These are phyloP conservation scores for Colletotrichum magnum DNA, from an alignment of 2,329 filamentous ascomycete genomes.

Conservation along the genomic window DNA sequence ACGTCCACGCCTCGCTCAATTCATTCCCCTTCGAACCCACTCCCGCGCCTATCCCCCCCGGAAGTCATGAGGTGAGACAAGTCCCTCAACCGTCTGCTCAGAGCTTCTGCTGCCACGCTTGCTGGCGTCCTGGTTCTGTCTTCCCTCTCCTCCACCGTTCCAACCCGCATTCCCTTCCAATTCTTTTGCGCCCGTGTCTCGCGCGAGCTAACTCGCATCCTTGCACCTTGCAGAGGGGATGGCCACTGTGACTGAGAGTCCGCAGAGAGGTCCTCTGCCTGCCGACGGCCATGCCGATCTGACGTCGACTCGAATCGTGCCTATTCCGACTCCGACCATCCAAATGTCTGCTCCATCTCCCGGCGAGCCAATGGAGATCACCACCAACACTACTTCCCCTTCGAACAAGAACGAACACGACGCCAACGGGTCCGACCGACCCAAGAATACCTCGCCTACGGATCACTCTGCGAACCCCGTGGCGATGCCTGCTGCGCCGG, in stretches of 20 bases:
- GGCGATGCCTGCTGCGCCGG: slow-evolving; percentile 65
- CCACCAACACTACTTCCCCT: slow-evolving; percentile 55
- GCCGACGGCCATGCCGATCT: slow-evolving; percentile 59
- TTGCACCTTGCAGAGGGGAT: slow-evolving; percentile 59
- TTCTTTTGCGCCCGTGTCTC: slow-evolving; percentile 35
- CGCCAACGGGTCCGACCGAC: slow-evolving; percentile 49
- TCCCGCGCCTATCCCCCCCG: slow-evolving; percentile 18
- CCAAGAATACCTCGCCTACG: slow-evolving; percentile 54
- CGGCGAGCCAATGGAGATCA: slow-evolving; percentile 74
- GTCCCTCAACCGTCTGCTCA: slow-evolving; percentile 21
- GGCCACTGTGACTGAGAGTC: slow-evolving; percentile 67
- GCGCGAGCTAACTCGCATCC: slow-evolving; percentile 41
- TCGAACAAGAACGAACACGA: slow-evolving; percentile 42
- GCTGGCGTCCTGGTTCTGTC: slow-evolving; percentile 40
- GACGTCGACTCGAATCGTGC: slow-evolving; percentile 67
- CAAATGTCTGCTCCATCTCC: slow-evolving; percentile 72
- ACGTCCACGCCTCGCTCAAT: not conserved
- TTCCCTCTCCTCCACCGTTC: slow-evolving; percentile 9
- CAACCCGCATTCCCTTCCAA: slow-evolving; percentile 32
- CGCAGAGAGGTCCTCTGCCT: slow-evolving; percentile 58
- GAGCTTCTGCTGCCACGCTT: slow-evolving; percentile 34
- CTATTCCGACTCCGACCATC: slow-evolving; percentile 67
- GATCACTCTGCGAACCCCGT: slow-evolving; percentile 55
- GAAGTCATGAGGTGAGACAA: slow-evolving; percentile 41
- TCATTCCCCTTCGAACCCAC: slow-evolving; percentile 9